phyloP scores from a whole-genome alignment of 2,329 filamentous ascomycete species.

The Talaromyces amestolkiae region DNA sequence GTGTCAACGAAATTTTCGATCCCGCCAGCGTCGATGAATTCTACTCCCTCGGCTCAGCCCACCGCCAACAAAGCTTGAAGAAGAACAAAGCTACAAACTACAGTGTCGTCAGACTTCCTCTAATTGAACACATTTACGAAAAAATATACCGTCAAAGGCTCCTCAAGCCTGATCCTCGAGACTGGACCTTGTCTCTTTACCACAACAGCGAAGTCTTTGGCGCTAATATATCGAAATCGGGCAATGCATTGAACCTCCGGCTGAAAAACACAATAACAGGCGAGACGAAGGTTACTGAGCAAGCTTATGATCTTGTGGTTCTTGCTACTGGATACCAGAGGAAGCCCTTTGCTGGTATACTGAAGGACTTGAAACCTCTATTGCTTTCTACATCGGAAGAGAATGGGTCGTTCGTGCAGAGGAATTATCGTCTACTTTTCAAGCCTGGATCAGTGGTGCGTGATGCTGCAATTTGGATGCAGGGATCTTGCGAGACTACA shows the following conservation, averaged over 20 bases:
- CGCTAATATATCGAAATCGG: neutral
- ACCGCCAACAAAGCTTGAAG: constrained; percentile 7
- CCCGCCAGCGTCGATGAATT: constrained; percentile 18
- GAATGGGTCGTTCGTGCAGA: constrained; percentile 4
- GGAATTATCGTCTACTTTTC: constrained; percentile 17
- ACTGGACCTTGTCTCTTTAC: constrained; percentile 7
- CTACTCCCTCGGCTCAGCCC: constrained; percentile 6
- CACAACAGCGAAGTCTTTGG: constrained; percentile 8
- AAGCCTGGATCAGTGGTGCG: constrained; percentile 12
- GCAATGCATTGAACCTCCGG: constrained; percentile 10
- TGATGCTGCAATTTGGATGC: constrained; percentile 17
- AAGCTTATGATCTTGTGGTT: constrained; percentile 17
- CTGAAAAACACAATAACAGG: constrained; percentile 11
- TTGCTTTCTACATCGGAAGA: constrained; percentile 1
- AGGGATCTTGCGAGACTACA: constrained; percentile 17
- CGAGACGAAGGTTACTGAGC: neutral
- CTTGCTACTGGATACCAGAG: constrained; percentile 18
- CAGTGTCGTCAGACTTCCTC: constrained; percentile 15
- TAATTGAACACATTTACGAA: constrained; percentile 17
- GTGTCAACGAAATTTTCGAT: constrained; percentile 21
- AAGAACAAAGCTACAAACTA: constrained; percentile 20
- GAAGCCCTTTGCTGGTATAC: constrained; percentile 15
- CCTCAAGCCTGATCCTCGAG: constrained; percentile 1
- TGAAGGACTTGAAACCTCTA: constrained; percentile 15
- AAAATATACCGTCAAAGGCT: constrained; percentile 17